Evolutionary conservation across 306 rosid genomes (phyloP), one percentile per base, ranked within the genome.

Genomic region (Vigna mungo): DNA sequence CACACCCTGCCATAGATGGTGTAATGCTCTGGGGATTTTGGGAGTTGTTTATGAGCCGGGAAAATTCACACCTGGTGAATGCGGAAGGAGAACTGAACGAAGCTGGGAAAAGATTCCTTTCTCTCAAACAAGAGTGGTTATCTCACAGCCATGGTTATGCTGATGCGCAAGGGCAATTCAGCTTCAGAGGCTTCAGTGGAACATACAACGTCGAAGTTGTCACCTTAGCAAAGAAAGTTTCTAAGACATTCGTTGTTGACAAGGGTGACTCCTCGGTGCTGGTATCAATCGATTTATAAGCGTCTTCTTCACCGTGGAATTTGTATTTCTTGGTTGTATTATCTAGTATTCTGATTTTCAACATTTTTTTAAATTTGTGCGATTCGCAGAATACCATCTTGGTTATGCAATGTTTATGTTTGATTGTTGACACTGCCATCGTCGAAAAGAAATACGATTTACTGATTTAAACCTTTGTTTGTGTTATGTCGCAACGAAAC

Each of bases 21-120:
- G 71, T 96, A 27, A 89, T 91, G 90, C 72, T 96, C 4, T 91
- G 98, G 98, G 99, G 98, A 64, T 96, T 91, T 49, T 91, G 99
- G 99, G 96, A 96, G 80, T 61, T 96, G 76, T 91, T 92, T 56
- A 91, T 92, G 98, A 86, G 97, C 66, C 51, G 99, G 55, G 83
- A 87, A 10, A 84, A 89, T 64, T 80, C 97, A 0, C 97, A 92
- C 77, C 82, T 96, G 62, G 96, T 91, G 77, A 74, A 89, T 73
- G 94, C 98, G 20, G 98, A 95, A 82, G 99, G 99, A 5, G 98
- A 88, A 2, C 5, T 96, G 18, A 92, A 96, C 6, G 90, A 88
- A 85, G 97, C 99, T 23, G 98, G 97, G 6, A 86, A 83, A 56
- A 86, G 96, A 18, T 89, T 71, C 80, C 71, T 92, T 68, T 75